Base-by-base conservation (phyloP, 495 filamentous ascomycete species). In the Penicillium verhagenii region DNA sequence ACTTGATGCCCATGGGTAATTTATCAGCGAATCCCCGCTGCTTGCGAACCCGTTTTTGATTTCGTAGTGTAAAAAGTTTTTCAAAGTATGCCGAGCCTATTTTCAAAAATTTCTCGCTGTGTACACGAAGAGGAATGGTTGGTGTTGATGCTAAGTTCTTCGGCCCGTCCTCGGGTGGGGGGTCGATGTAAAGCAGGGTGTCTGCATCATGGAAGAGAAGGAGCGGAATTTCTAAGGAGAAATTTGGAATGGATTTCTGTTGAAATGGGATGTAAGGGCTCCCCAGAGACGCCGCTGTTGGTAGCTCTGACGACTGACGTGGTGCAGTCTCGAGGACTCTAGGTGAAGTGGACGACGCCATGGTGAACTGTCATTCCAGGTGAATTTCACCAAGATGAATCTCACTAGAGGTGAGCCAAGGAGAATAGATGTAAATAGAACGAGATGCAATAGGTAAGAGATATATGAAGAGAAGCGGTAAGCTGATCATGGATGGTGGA, bases 131-230 rank as follows among this genome's bases (percentile, higher is more conserved):
- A 56, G 69, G 52, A 74, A 72, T 53, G 50, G 47, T 56, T 5
- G 33, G 54, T 6, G 45, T 54, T 31, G 28, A 59, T 20, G 23
- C 47, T 13, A 54, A 53, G 46, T 35, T 46, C 52, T 47, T 57
- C 57, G 64, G 63, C 64, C 43, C 54, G 52, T 60, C 61, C 31
- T 62, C 58, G 19, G 64, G 72, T 49, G 59, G 62, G 14, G 57
- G 75, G 65, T 79, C 78, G 44, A 88, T 81, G 47, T 77, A 74
- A 6, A 83, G 72, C 13, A 83, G 67, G 0, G 85, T 86, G 47
- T 83, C 77, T 16, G 71, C 81, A 11, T 69, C 66, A 6, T 65
- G 44, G 31, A 76, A 65, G 11, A 72, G 43, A 18, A 76, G 50
- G 1, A 71, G 21, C 3, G 71, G 60, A 35, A 73, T 18, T 23